Base-by-base conservation (phyloP, 164 flowering plant genomes). In the Dillenia turbinata region DNA sequence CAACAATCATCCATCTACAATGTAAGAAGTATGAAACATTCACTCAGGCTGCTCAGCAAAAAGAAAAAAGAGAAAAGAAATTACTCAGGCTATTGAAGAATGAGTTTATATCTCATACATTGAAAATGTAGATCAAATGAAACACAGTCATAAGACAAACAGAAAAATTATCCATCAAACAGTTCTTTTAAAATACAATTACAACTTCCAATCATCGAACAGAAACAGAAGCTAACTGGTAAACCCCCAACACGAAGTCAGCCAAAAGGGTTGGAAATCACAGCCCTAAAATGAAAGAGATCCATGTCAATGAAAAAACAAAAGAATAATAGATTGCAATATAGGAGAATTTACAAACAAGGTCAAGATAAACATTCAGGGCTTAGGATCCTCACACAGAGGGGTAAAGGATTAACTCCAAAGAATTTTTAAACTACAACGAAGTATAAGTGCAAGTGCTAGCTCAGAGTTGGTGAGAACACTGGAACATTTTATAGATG, bases 1-100 rank as follows among this genome's bases (percentile, higher is more conserved):
- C 59, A 69, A 76, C 60, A 75, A 59, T 86, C 85, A 86, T 78
- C 91, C 86, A 86, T 83, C 88, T 81, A 86, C 85, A 83, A 77
- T 69, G 67, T 57, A 74, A 74, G 65, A 67, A 65, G 44, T 57
- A 60, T 47, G 58, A 45, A 44, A 46, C 2, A n/a, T 51, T 60
- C 62, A 61, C 16, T 16, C 45, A 50, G 12, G 50, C 14, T 47
- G 26, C 33, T 26, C 33, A 26, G 47, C 19, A 53, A 45, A 49
- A 44, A n/a, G 56, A 57, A 47, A 9, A 48, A 57, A 48, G 22
- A 10, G 13, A 55, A 15, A 12, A 19, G 3, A 33, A 12, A 57
- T 46, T 4, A 47, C 51, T 59, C 40, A 33, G 40, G 40, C 40
- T 33, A 33, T 33, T 33, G 40, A 33, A 33, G 40, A 33, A 4